phyloP scores from a whole-genome alignment of 179 eudicot species.

The Silene coronaria region DNA sequence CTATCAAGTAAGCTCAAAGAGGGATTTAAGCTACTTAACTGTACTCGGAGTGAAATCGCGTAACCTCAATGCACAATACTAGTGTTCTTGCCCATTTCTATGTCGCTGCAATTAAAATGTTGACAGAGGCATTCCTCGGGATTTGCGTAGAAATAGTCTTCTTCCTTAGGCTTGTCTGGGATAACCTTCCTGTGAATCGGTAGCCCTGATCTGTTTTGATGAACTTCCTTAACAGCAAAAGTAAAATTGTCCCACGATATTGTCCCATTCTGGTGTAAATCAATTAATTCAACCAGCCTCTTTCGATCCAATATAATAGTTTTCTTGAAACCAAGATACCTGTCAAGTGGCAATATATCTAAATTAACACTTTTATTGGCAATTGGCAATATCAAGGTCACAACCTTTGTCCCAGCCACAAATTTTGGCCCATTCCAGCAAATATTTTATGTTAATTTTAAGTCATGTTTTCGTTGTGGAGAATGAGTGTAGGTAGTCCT shows the following conservation, averaged over 20 bases:
- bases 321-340: slow-evolving; percentile 77
- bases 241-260: slow-evolving; percentile 69
- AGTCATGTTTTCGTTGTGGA: no score
- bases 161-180: slow-evolving; percentile 89
- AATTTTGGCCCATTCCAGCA: no score
- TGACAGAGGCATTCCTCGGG: slow-evolving; percentile 88
- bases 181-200: slow-evolving; percentile 55
- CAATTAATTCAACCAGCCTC: slow-evolving; percentile 60
- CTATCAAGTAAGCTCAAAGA: slow-evolving; percentile 4
- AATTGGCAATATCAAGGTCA: neutral
- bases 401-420: neutral
- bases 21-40: neutral
- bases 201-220: slow-evolving; percentile 66
- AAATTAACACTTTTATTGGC: neutral
- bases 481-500: neutral
- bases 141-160: slow-evolving; percentile 88
- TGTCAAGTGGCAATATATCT: slow-evolving; percentile 41
- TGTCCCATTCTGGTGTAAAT: slow-evolving; percentile 69
- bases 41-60: neutral
- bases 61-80: slow-evolving; percentile 25
- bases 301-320: slow-evolving; percentile 63
- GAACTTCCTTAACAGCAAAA: slow-evolving; percentile 42
- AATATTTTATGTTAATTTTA: no score
- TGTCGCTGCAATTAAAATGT: slow-evolving; percentile 42
- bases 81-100: slow-evolving; percentile 32